These are phyloP conservation scores for Meira nashicola DNA, from an alignment of 1,284 basidiomycete genomes.

Conservation along the genomic window DNA sequence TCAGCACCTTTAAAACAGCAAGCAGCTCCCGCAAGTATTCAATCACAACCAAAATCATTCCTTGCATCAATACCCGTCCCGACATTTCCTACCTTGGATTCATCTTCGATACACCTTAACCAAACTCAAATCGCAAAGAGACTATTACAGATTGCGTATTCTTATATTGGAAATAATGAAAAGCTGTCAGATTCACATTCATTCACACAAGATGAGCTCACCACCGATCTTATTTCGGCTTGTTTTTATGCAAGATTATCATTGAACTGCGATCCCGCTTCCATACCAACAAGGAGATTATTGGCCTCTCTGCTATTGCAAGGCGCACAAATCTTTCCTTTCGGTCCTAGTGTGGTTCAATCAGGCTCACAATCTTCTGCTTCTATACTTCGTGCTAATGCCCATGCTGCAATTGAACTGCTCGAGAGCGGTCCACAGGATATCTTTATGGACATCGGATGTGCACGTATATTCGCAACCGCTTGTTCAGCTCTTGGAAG, in stretches of 20 bases:
- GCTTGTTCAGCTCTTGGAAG: slow-evolving; percentile 35
- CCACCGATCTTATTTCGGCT: background rate
- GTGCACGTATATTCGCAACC: slow-evolving; percentile 38
- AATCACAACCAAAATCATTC: too few species aligned
- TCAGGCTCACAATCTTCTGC: background rate
- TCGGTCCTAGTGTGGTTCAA: slow-evolving; percentile 6
- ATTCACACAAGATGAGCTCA: too few species aligned
- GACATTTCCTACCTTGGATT: too few species aligned
- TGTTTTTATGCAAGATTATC: slow-evolving; percentile 1
- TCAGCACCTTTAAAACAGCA: too few species aligned
- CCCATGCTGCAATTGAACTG: slow-evolving; percentile 40
- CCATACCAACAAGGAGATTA: background rate
- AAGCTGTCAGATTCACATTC: too few species aligned
- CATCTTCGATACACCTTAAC: too few species aligned
- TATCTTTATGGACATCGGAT: slow-evolving; percentile 33
- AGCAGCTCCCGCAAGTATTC: too few species aligned
- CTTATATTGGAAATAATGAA: too few species aligned
- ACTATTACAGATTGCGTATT: too few species aligned
- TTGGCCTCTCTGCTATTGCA: background rate
- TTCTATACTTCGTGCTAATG: slow-evolving; percentile 13
- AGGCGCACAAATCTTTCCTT: slow-evolving; percentile 6
- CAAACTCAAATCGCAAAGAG: too few species aligned
- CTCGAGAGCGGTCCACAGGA: slow-evolving; percentile 35
- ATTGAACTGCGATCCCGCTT: background rate
- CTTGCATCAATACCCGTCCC: too few species aligned